Evolutionary conservation across 257 asterid genomes (phyloP).

Genomic region (Solanum lignicaule): DNA sequence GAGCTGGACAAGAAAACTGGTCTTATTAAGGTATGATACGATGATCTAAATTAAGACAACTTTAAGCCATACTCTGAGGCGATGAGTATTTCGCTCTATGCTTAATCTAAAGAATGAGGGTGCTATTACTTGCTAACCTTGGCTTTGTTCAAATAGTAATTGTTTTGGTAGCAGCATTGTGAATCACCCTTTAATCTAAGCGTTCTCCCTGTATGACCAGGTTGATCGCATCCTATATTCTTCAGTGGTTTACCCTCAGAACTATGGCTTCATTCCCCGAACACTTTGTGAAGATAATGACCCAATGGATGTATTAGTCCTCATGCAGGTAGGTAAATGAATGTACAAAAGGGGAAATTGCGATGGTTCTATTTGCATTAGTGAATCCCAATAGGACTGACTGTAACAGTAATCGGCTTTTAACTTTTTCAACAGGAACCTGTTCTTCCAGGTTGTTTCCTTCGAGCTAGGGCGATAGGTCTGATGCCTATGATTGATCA

Average conservation of each 20-base stretch:
- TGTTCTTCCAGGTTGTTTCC: slow-evolving; percentile 83
- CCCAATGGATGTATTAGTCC: slow-evolving; percentile 90
- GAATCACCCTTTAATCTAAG: not conserved
- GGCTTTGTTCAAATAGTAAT: not conserved
- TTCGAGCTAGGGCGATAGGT: slow-evolving; percentile 94
- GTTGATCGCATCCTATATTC: slow-evolving; percentile 86
- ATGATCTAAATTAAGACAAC: not conserved
- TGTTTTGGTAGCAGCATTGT: not conserved
- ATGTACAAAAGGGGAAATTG: not conserved
- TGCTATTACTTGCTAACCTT: not conserved
- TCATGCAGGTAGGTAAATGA: slow-evolving; percentile 64
- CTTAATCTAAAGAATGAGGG: not conserved
- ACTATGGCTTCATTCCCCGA: slow-evolving; percentile 93
- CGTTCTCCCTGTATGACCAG: slow-evolving; percentile 11
- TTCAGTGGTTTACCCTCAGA: slow-evolving; percentile 95
- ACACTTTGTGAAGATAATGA: slow-evolving; percentile 93
- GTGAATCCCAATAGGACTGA: not conserved
- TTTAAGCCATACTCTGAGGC: not conserved
- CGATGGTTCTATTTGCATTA: not conserved
- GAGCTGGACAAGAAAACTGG: slow-evolving; percentile 98
- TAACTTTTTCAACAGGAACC: slow-evolving; percentile 46
- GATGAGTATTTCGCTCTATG: not conserved
- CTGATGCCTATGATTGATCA: slow-evolving; percentile 98
- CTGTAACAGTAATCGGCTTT: not conserved
- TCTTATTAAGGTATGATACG: slow-evolving; percentile 50